phyloP scores from a whole-genome alignment of 345 rosid species.

The Citrus trifoliata region DNA sequence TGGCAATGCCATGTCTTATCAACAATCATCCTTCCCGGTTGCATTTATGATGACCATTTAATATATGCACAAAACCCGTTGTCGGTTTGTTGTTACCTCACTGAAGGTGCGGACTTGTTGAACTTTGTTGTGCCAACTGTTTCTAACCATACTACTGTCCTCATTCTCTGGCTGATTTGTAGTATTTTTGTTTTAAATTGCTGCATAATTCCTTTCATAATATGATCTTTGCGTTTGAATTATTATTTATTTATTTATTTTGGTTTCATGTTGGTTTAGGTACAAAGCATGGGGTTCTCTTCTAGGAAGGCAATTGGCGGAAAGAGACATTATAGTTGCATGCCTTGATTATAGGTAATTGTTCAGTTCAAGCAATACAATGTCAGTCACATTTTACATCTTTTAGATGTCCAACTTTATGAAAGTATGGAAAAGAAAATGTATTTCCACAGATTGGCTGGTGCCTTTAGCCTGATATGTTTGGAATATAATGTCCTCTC shows the following conservation, averaged over 20 bases:
- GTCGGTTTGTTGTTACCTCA: neutral
- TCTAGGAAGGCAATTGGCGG: conserved; percentile 88
- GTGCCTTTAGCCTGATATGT: conserved; percentile 1
- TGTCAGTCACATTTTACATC: neutral
- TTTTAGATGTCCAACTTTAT: neutral
- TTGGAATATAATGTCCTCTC: neutral
- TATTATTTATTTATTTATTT: conserved; percentile 10
- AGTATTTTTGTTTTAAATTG: neutral
- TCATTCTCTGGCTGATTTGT: neutral
- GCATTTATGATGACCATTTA: neutral
- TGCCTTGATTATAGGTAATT: conserved; percentile 90
- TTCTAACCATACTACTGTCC: neutral
- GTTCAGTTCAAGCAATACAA: conserved; percentile 10
- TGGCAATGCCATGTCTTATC: neutral
- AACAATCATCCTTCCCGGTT: neutral
- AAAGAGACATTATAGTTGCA: conserved; percentile 89
- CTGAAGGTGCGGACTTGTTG: neutral
- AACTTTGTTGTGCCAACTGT: neutral
- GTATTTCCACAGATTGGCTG: neutral
- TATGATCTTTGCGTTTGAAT: conserved; percentile 6
- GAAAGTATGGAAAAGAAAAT: neutral
- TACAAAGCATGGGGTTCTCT: conserved; percentile 99
- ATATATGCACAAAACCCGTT: neutral
- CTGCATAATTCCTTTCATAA: neutral
- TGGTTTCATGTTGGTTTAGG: conserved; percentile 41